These are phyloP conservation scores for Blastocystis sp. DNA, from an alignment of 352 stramenopile genomes.

Conservation along the genomic window DNA sequence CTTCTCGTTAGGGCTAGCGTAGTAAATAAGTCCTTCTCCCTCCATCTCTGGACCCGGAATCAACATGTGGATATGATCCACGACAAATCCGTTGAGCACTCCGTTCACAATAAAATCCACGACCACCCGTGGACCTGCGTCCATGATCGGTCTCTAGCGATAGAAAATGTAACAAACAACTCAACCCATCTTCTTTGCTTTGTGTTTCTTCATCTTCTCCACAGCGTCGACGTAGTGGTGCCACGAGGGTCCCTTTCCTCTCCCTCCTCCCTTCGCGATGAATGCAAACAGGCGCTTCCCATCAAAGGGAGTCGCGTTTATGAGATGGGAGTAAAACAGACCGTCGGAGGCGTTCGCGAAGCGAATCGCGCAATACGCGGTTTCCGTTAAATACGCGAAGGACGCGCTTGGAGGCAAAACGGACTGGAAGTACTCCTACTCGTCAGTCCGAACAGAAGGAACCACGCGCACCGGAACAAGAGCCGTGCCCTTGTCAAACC, in stretches of 20 bases:
- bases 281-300: background rate
- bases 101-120: background rate
- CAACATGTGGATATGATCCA: background rate
- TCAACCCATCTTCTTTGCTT: background rate
- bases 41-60: background rate
- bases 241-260: background rate
- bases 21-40: background rate
- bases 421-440: background rate
- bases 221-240: background rate
- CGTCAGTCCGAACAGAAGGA: background rate
- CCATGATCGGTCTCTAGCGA: background rate
- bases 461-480: background rate
- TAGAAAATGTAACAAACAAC: background rate
- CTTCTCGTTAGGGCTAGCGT: background rate
- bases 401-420: background rate
- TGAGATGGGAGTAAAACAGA: background rate
- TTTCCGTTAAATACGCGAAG: background rate
- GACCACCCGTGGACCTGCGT: background rate
- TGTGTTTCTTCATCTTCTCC: background rate
- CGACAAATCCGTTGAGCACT: background rate
- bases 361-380: background rate
- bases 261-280: background rate
- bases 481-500: background rate
- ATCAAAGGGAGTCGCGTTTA: background rate
- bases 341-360: background rate